Evolutionary conservation across 73 alveolate species (phyloP).

Genomic region (Tetrahymena malaccensis): DNA sequence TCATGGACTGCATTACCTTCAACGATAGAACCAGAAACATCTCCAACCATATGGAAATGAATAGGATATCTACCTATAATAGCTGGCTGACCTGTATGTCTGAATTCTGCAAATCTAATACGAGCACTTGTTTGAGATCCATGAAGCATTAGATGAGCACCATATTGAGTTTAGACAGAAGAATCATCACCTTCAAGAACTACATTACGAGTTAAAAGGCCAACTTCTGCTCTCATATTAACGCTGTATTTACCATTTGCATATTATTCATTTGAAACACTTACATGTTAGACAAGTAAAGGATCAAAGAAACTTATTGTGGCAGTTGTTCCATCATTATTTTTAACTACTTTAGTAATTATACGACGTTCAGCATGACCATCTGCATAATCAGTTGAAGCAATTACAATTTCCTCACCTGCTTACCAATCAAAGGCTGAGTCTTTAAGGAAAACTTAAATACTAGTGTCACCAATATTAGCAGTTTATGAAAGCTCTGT

Average conservation of each 20-base stretch:
- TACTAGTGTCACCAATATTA: constrained; percentile 27
- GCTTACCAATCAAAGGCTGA: constrained; percentile 56
- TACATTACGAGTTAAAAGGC: constrained; percentile 65
- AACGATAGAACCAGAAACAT: constrained; percentile 58
- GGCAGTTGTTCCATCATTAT: background rate
- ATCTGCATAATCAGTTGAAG: constrained; percentile 54
- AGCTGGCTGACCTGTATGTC: constrained; percentile 69
- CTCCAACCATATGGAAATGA: constrained; percentile 71
- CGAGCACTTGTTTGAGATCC: constrained; percentile 60
- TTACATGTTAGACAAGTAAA: background rate
- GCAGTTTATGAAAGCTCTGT: constrained; percentile 59
- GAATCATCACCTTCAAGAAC: constrained; percentile 63
- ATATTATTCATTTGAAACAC: constrained; percentile 1
- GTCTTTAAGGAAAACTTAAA: constrained; percentile 26
- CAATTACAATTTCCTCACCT: constrained; percentile 69
- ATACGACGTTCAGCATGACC: constrained; percentile 58
- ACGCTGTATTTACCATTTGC: constrained; percentile 18
- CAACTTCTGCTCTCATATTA: constrained; percentile 80
- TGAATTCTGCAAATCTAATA: constrained; percentile 59
- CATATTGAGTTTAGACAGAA: constrained; percentile 24
- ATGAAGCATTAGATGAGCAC: constrained; percentile 70
- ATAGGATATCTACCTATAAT: constrained; percentile 78
- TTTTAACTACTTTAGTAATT: constrained; percentile 26
- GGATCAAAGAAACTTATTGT: constrained; percentile 1
- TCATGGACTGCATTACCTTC: constrained; percentile 69